phyloP scores from a whole-genome alignment of 148 eudicot species.

The Gaultheria prostrata region DNA sequence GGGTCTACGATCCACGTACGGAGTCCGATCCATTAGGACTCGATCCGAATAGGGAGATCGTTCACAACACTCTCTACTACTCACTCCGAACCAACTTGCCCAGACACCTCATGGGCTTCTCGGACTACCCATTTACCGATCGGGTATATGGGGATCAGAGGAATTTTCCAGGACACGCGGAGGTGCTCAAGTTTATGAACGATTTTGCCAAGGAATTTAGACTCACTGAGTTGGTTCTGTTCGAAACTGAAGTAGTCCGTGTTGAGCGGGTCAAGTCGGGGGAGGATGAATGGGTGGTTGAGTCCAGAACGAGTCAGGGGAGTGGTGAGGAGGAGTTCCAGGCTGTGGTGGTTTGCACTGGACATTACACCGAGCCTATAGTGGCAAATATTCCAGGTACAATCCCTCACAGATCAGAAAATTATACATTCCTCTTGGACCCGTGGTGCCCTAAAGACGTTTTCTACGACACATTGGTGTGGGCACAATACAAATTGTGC shows the following conservation, averaged over 20 bases:
- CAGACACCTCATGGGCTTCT: constrained; percentile 37
- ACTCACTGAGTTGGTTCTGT: constrained; percentile 29
- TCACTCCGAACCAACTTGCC: constrained; percentile 41
- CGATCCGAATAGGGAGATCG: constrained; percentile 31
- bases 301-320: constrained; percentile 18
- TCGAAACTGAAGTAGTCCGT: constrained; percentile 27
- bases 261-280: constrained; percentile 24
- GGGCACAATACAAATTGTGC: too few species aligned
- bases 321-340: constrained; percentile 27
- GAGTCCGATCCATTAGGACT: constrained; percentile 34
- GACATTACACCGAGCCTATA: constrained; percentile 28
- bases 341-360: constrained; percentile 47
- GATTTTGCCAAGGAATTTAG: constrained; percentile 31
- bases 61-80: constrained; percentile 29
- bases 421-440: too few species aligned
- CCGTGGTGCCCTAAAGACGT: too few species aligned
- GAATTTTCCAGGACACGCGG: constrained; percentile 38
- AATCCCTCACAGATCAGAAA: too few species aligned
- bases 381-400: constrained; percentile 39
- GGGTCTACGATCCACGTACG: constrained; percentile 37
- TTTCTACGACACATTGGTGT: too few species aligned
- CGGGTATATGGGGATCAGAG: constrained; percentile 22
- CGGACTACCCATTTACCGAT: constrained; percentile 30
- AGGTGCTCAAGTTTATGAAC: constrained; percentile 29
- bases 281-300: constrained; percentile 13